A percentile compares a stretch with the other conserved stretches of the same genome.
phyloP scores from a whole-genome alignment of 805 yeast genomes.

The Kluyveromyces aestuarii region DNA sequence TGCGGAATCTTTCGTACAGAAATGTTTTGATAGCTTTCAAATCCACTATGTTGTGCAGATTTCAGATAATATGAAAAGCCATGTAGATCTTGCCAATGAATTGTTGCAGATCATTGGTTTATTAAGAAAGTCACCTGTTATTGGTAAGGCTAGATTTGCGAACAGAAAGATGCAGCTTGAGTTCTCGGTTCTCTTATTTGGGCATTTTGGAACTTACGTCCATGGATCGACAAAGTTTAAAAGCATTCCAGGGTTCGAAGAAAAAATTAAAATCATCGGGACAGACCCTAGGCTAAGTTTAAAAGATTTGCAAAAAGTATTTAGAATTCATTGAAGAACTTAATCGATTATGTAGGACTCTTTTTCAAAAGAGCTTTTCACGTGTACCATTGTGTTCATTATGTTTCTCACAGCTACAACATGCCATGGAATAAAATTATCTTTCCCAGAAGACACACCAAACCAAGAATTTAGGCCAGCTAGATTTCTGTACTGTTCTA shows the following conservation, averaged over 20 bases:
- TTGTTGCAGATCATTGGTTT: neutral
- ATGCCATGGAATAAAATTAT: slow-evolving; percentile 61
- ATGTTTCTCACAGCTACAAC: slow-evolving; percentile 56
- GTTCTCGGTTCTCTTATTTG: neutral
- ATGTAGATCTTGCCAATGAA: neutral
- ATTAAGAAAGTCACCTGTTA: neutral
- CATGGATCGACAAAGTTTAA: neutral
- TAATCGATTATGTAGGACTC: slow-evolving; percentile 1
- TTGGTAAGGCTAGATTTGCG: neutral
- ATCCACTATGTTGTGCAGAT: neutral
- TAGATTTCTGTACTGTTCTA: slow-evolving; percentile 54
- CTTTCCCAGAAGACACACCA: slow-evolving; percentile 26
- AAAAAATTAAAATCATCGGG: neutral
- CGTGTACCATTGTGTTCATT: slow-evolving; percentile 49
- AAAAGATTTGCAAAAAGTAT: neutral
- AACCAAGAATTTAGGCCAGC: slow-evolving; percentile 34
- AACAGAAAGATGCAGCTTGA: neutral
- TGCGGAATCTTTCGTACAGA: neutral
- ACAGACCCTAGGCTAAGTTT: neutral
- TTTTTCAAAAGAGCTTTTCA: slow-evolving; percentile 22
- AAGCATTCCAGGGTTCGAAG: neutral
- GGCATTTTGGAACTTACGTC: neutral
- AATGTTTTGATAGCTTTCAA: neutral
- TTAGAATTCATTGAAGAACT: neutral
- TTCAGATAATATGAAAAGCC: neutral